phyloP scores from a whole-genome alignment of 805 yeast species.

The Candida easanensis region DNA sequence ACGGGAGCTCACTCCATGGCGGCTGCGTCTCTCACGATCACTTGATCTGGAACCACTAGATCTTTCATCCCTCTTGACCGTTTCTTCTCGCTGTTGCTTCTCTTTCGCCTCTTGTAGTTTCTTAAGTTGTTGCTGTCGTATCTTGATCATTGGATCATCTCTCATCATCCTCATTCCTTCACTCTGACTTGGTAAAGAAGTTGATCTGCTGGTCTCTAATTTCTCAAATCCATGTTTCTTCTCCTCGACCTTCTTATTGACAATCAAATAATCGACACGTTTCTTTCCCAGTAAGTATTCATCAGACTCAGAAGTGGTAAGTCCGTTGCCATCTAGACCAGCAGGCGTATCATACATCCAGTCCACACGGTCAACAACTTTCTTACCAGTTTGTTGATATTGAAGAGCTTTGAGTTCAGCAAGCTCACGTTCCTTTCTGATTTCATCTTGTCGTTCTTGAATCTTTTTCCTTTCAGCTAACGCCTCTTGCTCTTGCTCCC shows the following conservation, averaged over 20 bases:
- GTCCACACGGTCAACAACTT: slow-evolving; percentile 48
- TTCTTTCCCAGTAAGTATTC: slow-evolving; percentile 53
- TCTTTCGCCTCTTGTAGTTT: slow-evolving; percentile 25
- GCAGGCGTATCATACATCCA: slow-evolving; percentile 83
- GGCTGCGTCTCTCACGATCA: slow-evolving; percentile 1
- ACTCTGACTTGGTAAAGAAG: slow-evolving; percentile 1
- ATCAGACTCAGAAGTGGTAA: slow-evolving; percentile 36
- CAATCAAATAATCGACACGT: slow-evolving; percentile 39
- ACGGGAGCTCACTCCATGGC: neutral
- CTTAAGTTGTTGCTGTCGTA: slow-evolving; percentile 20
- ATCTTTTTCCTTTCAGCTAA: slow-evolving; percentile 66
- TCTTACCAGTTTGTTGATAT: slow-evolving; percentile 37
- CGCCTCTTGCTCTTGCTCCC: slow-evolving; percentile 78
- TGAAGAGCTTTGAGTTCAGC: slow-evolving; percentile 51
- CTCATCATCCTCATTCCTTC: slow-evolving; percentile 48
- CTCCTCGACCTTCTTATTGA: slow-evolving; percentile 19
- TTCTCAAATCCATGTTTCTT: slow-evolving; percentile 27
- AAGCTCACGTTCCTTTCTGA: slow-evolving; percentile 57
- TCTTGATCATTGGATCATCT: slow-evolving; percentile 23
- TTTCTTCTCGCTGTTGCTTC: slow-evolving; percentile 4
- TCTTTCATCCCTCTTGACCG: neutral
- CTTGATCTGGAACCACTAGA: slow-evolving; percentile 1
- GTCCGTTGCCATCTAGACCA: slow-evolving; percentile 26
- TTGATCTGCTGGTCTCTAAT: slow-evolving; percentile 2
- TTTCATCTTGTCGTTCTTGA: slow-evolving; percentile 61